Evolutionary conservation across 2,329 filamentous ascomycete species (phyloP), one percentile per base, ranked within the genome.

Genomic region (Apiospora pterosperma): DNA sequence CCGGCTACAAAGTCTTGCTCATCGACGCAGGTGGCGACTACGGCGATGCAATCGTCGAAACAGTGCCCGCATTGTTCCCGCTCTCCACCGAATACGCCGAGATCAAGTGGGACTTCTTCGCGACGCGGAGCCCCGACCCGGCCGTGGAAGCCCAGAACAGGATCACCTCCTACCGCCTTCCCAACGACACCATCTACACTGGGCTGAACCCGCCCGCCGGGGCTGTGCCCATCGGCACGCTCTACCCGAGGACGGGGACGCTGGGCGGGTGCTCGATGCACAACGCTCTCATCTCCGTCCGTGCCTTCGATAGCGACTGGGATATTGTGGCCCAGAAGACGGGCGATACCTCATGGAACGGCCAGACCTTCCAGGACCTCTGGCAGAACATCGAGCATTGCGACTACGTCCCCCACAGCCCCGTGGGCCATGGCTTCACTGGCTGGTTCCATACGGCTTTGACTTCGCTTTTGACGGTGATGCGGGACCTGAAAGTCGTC

Each of bases 271-370:
- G 81, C 73, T 82, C 84, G 0, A 81, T 83, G 10, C 88, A 90
- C 75, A 87, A 88, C 48, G 86, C 85, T 6, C 74, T 88, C 48
- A 83, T 90, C 60, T 79, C 83, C n/a, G 77, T 88, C 25, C 83
- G 86, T 65, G 87, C 88, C 0, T 81, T 86, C 64, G 79, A 83
- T 62, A 82, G 80, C 31, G 88, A 90, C 73, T 90, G 85, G 75
- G 78, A 86, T 59, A 75, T 34, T 8, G 61, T 66, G 34, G 62
- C 62, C n/a, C 25, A 62, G 14, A 28, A 12, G 25, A 64, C 62
- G 6, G 64, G 64, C 19, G 64, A 66, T 36, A n/a, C 34, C 19
- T 58, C 41, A 5, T 66, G 64, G 64, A 64, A 38, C 36, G 64
- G 61, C 10, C 36, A 38, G 14, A 66, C 61, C 5, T 63, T 66